These are phyloP conservation scores for Psidium friedrichsthalianum DNA, from an alignment of 345 rosid genomes.

Conservation along the genomic window DNA sequence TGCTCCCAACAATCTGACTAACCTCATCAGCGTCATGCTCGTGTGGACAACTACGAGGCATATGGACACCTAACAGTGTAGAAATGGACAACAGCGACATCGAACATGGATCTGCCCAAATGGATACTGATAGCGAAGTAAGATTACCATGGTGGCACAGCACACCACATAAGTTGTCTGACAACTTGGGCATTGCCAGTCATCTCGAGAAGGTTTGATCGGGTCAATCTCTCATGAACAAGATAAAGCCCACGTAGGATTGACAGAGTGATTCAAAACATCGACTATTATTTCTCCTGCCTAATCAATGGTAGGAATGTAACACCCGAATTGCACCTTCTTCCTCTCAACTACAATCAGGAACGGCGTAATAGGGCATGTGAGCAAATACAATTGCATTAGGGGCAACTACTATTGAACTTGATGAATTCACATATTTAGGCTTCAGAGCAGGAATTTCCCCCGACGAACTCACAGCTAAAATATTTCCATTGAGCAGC, in stretches of 20 bases:
- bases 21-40: background rate
- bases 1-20: too few species aligned
- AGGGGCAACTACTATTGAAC: constrained; percentile 53
- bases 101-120: background rate
- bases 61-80: background rate
- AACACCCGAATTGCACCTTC: constrained; percentile 3
- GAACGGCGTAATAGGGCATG: constrained; percentile 28
- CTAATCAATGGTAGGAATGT: constrained; percentile 1
- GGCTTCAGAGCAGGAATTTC: constrained; percentile 65
- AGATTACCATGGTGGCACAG: background rate
- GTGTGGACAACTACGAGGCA: background rate
- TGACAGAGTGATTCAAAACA: background rate
- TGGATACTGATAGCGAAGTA: background rate
- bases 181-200: background rate
- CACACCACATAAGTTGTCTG: background rate
- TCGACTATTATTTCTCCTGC: background rate
- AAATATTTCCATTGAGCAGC: constrained; percentile 66
- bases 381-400: constrained; percentile 62
- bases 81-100: background rate
- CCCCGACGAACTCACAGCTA: constrained; percentile 46
- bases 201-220: background rate
- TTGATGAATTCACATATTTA: constrained; percentile 25
- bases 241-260: background rate
- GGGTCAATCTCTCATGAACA: background rate
- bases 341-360: constrained; percentile 39